Conservation (phyloP, 495 filamentous ascomycete genomes). For the Talaromyces ruber region DNA sequence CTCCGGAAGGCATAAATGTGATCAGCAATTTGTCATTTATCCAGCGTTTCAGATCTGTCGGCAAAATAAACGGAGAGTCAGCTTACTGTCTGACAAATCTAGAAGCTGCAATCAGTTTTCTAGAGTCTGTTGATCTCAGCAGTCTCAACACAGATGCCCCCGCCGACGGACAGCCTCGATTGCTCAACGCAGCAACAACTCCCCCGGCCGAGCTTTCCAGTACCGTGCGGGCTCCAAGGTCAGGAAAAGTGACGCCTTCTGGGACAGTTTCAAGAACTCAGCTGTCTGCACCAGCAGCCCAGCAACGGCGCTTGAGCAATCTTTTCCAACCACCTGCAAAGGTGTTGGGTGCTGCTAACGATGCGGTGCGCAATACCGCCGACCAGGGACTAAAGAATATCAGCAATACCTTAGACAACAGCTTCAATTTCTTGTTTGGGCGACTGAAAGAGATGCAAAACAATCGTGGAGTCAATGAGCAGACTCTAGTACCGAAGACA, state of each 20-base stretch:
- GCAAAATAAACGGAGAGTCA: constrained; percentile 82
- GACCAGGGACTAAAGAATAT: constrained; percentile 89
- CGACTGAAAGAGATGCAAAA: constrained; percentile 63
- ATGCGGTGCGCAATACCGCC: constrained; percentile 75
- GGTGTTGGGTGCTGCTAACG: constrained; percentile 72
- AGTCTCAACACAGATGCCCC: constrained; percentile 79
- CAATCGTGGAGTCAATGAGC: constrained; percentile 26
- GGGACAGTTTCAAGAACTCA: constrained; percentile 33
- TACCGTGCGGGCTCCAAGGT: constrained; percentile 23
- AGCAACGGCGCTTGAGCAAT: constrained; percentile 64
- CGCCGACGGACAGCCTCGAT: constrained; percentile 52
- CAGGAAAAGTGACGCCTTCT: constrained; percentile 22
- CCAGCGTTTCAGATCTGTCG: constrained; percentile 81
- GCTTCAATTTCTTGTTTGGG: constrained; percentile 89
- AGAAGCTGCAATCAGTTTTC: constrained; percentile 87
- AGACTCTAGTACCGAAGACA: constrained; percentile 65
- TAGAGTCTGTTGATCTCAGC: constrained; percentile 95
- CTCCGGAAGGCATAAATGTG: constrained; percentile 76
- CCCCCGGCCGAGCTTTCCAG: constrained; percentile 27
- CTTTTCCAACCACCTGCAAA: constrained; percentile 75
- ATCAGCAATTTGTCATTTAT: constrained; percentile 93
- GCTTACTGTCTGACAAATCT: constrained; percentile 96
- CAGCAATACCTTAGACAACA: constrained; percentile 75
- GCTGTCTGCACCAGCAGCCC: constrained; percentile 29
- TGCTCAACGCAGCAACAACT: constrained; percentile 42